Conservation (phyloP, 768 basidiomycete species). For the Tricholoma sp. region DNA sequence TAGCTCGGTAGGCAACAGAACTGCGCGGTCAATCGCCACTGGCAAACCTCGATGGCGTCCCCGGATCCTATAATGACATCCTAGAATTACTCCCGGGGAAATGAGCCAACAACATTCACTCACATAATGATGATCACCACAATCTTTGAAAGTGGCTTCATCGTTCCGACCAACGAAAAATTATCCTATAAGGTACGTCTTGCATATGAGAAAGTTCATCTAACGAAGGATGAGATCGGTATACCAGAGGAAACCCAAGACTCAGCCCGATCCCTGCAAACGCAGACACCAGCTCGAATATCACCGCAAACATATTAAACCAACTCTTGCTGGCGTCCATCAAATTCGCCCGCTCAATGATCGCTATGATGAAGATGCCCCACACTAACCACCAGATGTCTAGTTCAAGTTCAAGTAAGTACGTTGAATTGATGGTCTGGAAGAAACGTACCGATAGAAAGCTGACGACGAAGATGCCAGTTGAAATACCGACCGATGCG, state of each 20-base stretch:
- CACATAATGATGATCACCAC: constrained; percentile 70
- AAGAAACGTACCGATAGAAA: constrained; percentile 41
- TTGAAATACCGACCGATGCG: constrained; percentile 40
- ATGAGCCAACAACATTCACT: constrained; percentile 2
- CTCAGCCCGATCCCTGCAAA: constrained; percentile 68
- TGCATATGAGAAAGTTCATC: background rate
- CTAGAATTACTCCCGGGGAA: background rate
- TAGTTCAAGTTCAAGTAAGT: background rate
- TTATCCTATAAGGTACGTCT: constrained; percentile 35
- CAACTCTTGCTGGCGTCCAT: constrained; percentile 51
- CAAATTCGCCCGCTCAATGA: constrained; percentile 60
- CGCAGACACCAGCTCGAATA: constrained; percentile 65
- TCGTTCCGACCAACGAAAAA: constrained; percentile 57
- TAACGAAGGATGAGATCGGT: constrained; percentile 4
- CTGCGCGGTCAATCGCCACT: constrained; percentile 61
- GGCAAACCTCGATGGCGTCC: constrained; percentile 70
- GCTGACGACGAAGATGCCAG: constrained; percentile 63
- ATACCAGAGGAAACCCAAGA: constrained; percentile 51
- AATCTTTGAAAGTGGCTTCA: constrained; percentile 64
- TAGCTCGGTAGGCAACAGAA: constrained; percentile 33
- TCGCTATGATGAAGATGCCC: constrained; percentile 65
- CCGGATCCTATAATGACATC: constrained; percentile 40
- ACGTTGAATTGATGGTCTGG: background rate
- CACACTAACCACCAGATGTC: constrained; percentile 83
- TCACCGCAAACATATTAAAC: constrained; percentile 54